These are phyloP conservation scores for rapeseed (Brassica napus) DNA, from an alignment of 345 rosid species.

Conservation along the genomic window DNA sequence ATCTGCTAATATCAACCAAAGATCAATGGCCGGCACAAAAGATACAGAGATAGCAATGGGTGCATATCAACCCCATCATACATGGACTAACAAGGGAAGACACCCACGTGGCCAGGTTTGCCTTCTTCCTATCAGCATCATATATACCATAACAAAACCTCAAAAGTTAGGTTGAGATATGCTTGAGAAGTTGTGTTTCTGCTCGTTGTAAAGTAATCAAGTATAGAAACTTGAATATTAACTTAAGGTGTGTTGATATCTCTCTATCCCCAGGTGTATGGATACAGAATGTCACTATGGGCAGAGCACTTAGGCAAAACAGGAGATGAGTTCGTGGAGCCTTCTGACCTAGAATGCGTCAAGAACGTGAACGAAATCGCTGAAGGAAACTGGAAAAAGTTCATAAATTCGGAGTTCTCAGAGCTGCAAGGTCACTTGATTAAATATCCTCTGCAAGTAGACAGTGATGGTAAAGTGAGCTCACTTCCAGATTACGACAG, in stretches of 20 bases:
- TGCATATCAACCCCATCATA: conserved; percentile 84
- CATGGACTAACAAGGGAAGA: conserved; percentile 56
- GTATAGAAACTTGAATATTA: background rate
- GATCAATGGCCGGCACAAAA: conserved; percentile 95
- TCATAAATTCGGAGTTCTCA: conserved; percentile 35
- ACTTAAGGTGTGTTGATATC: background rate
- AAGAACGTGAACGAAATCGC: conserved; percentile 60
- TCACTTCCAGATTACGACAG: conserved; percentile 59
- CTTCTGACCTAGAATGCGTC: conserved; percentile 64
- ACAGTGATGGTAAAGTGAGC: conserved; percentile 54
- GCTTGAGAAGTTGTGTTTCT: conserved; percentile 1
- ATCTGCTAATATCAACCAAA: conserved; percentile 95
- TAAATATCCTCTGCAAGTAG: conserved; percentile 69
- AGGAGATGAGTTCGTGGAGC: conserved; percentile 46
- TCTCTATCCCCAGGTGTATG: conserved; percentile 57
- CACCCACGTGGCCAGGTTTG: conserved; percentile 88
- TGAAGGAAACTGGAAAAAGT: conserved; percentile 64
- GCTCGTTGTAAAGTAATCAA: background rate
- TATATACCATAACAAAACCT: conserved; percentile 9
- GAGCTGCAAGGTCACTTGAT: conserved; percentile 80
- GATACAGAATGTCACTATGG: conserved; percentile 95
- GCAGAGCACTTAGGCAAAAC: conserved; percentile 76
- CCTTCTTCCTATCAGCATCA: background rate
- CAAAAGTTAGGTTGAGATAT: background rate
- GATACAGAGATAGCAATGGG: conserved; percentile 98